Base-by-base conservation (phyloP, 768 basidiomycete species). In the Kwoniella bestiolae region DNA sequence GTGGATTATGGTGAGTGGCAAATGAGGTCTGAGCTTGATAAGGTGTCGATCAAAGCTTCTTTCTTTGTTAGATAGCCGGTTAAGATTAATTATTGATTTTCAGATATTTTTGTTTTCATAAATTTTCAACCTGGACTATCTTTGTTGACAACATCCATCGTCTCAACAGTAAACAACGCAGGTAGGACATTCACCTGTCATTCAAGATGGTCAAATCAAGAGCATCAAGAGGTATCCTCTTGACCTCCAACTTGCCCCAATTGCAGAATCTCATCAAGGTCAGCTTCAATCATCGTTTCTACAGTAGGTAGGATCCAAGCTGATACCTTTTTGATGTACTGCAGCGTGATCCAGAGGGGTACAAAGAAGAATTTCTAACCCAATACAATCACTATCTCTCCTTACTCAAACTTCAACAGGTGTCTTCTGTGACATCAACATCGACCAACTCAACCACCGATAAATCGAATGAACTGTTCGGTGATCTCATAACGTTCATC, bases 381-480 rank as follows among this genome's bases (percentile, higher is more conserved):
- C 95, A 99, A 85, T 96, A 93, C 90, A 91, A 91, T 66, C 92
- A 95, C 80, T 98, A 94, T 82, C 87, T 90, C 71, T 90, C 88
- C 69, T 88, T 90, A 60, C 87, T 91, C 34, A 87, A 92, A 74
- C 90, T 99, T 68, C 93, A 94, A 74, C 85, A 86, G 72, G 56
- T 63, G 1, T 60, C 69, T 18, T 65, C 74, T 12, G 68, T 71
- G 2, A 46, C 68, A 11, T 62, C 68, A 18, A 65, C 67, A 0
- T 56, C 72, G 41, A 65, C 68, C 23, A 58, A 58, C 21, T 60
- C 72, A 65, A 63, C 60, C 21, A 70, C 70, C 18, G 93, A 94
- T 74, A 90, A 94, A 73, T 89, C 90, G 0, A 71, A 74, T 26
- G 84, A 89, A 34, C 87, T 91, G 69, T 94, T 94, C 74, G 83